phyloP scores from a whole-genome alignment of 2,329 filamentous ascomycete species.

The Alternaria sp. region DNA sequence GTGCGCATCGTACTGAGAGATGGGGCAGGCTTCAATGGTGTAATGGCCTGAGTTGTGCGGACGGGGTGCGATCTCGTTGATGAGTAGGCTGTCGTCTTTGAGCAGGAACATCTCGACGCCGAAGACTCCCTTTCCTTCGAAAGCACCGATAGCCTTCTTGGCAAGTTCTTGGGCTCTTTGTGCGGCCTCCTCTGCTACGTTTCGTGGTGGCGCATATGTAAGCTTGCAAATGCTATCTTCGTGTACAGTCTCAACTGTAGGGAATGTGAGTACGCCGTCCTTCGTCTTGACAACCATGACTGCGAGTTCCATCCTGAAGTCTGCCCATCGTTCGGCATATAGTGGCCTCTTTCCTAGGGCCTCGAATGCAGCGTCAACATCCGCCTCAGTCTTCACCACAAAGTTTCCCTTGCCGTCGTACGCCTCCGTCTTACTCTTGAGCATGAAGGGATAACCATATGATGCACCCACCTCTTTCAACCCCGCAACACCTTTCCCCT shows the following conservation, averaged over 20 bases:
- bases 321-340: slow-evolving; percentile 90
- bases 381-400: slow-evolving; percentile 66
- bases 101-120: slow-evolving; percentile 96
- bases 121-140: slow-evolving; percentile 91
- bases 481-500: slow-evolving; percentile 66
- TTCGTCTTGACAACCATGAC: slow-evolving; percentile 95
- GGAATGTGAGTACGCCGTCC: slow-evolving; percentile 77
- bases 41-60: slow-evolving; percentile 94
- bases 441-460: slow-evolving; percentile 87
- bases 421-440: slow-evolving; percentile 88
- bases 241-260: slow-evolving; percentile 92
- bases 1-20: slow-evolving; percentile 93
- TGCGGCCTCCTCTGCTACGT: slow-evolving; percentile 68
- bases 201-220: slow-evolving; percentile 84
- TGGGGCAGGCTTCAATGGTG: slow-evolving; percentile 88
- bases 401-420: slow-evolving; percentile 90
- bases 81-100: slow-evolving; percentile 72
- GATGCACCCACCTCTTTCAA: slow-evolving; percentile 69
- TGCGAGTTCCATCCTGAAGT: slow-evolving; percentile 86
- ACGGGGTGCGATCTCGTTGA: slow-evolving; percentile 88
- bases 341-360: slow-evolving; percentile 73
- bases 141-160: slow-evolving; percentile 77
- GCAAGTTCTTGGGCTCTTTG: slow-evolving; percentile 78
- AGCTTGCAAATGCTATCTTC: slow-evolving; percentile 96
- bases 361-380: slow-evolving; percentile 72